These are phyloP conservation scores for Aspergillus sojae DNA, from an alignment of 2,329 filamentous ascomycete species.

Conservation along the genomic window DNA sequence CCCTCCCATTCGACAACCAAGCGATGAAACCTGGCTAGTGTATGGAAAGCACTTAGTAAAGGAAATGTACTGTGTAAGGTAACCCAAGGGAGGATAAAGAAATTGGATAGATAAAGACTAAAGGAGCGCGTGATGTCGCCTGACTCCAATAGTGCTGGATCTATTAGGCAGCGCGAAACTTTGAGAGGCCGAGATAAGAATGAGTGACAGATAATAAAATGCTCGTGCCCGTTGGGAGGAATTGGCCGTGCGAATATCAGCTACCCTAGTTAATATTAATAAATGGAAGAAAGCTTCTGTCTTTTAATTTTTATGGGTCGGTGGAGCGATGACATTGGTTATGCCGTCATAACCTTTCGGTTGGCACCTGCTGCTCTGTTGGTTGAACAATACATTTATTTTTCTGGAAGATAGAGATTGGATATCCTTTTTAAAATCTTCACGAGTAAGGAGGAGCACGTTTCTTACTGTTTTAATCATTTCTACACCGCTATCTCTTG, in stretches of 20 bases:
- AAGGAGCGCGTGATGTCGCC: neutral
- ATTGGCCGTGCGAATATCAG: neutral
- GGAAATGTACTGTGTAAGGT: neutral
- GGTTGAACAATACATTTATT: too few species aligned
- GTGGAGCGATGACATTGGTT: conserved; percentile 16
- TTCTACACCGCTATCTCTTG: conserved; percentile 2
- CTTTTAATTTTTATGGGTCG: neutral
- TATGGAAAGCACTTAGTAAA: neutral
- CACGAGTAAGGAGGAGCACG: neutral
- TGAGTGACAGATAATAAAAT: neutral
- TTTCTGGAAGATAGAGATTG: neutral
- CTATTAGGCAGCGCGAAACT: neutral
- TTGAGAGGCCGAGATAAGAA: neutral
- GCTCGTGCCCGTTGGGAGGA: neutral
- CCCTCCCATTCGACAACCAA: neutral
- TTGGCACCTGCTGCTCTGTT: neutral
- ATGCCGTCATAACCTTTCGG: conserved; percentile 15
- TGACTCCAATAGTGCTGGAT: neutral
- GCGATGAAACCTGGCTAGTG: neutral
- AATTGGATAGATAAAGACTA: neutral
- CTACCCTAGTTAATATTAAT: neutral
- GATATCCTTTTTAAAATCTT: neutral
- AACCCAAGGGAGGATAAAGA: neutral
- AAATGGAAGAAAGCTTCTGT: neutral
- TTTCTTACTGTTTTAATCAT: neutral